A percentile compares a stretch with the other conserved stretches of the same genome.
These are phyloP conservation scores for Trametopsis cervina DNA, from an alignment of 768 basidiomycete species.

Conservation along the genomic window DNA sequence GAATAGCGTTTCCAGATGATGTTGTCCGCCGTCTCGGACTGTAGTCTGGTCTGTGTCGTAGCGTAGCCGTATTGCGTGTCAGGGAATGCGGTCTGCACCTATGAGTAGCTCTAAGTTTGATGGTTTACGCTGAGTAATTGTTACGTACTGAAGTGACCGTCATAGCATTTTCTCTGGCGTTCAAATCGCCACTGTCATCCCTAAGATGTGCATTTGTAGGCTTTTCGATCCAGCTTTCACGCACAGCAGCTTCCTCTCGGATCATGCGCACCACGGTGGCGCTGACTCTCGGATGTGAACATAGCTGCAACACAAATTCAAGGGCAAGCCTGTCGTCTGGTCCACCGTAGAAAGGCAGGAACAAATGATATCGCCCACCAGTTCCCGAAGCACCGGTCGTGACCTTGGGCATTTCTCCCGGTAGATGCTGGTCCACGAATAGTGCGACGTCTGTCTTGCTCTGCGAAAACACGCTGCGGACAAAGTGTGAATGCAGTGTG, in stretches of 20 bases:
- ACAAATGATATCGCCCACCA: conserved; percentile 50
- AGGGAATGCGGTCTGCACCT: conserved; percentile 32
- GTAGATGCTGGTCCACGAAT: conserved; percentile 57
- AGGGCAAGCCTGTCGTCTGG: conserved; percentile 88
- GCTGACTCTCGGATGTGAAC: conserved; percentile 53
- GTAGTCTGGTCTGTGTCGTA: conserved; percentile 58
- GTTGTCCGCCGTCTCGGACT: conserved; percentile 82
- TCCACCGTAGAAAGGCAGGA: conserved; percentile 91
- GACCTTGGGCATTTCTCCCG: conserved; percentile 16
- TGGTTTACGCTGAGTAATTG: too few relatives aligned
- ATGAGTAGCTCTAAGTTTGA: conserved; percentile 1
- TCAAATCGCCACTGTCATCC: conserved; percentile 13
- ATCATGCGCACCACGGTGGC: conserved; percentile 76
- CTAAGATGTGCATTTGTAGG: conserved; percentile 23
- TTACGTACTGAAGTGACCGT: conserved; percentile 44
- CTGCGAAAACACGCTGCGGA: conserved; percentile 72
- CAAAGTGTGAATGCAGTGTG: conserved; percentile 71
- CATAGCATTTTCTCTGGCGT: conserved; percentile 18
- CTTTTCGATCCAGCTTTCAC: conserved; percentile 17
- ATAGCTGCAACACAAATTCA: conserved; percentile 79
- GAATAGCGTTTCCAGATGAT: conserved; percentile 66
- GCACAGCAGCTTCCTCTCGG: conserved; percentile 25
- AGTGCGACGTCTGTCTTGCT: conserved; percentile 73
- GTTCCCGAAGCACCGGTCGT: conserved; percentile 9
- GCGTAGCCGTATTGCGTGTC: conserved; percentile 67